Evolutionary conservation across 345 rosid genomes (phyloP), one percentile per base, ranked within the genome.

Genomic region (Moricandia arvensis): DNA sequence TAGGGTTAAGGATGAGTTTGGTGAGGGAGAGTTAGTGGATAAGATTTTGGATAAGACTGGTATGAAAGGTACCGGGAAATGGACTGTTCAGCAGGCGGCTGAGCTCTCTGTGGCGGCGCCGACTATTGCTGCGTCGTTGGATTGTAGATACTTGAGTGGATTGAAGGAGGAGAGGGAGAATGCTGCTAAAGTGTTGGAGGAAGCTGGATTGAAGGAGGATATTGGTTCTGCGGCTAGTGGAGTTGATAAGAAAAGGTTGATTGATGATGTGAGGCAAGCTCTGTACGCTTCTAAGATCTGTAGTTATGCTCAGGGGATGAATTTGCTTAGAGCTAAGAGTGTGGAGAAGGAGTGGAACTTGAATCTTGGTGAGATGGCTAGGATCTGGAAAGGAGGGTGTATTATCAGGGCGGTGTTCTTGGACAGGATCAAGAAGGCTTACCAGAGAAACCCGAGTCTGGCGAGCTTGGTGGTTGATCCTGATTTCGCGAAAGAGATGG

Each of bases 41-140:
- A 93, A 93, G 91, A 91, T 94, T 74, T 60, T 94, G 81, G 98
- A 94, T 68, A 91, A 93, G 87, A 93, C 98, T 0, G 98, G 98
- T n/a, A 93, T 91, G 98, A 93, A 93, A 74, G 98, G 98, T 11
- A 93, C 98, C 0, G 98, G 98, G 27, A 93, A 93, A 79, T 93
- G 98, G 98, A 93, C 98, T 0, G 97, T 94, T 16, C 98, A 94
- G 80, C 97, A 94, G 71, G 98, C 98, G 1, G 98, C 98, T 3
- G 97, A 94, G 85, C 87, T 94, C 13, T 91, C 96, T 16, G 96
- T 92, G 18, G 97, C 97, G 0, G 98, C 97, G 0, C 98, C 98
- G 0, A 94, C 97, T 0, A 94, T 94, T 4, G 97, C 96, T 0
- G 97, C 98, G 0, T 91, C 96, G 0, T 83, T 94, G 80, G 97